A percentile compares a stretch with the other conserved stretches of the same genome.
Conservation (phyloP, 2,329 filamentous ascomycete species). For the Gliomastix tumulicola region DNA sequence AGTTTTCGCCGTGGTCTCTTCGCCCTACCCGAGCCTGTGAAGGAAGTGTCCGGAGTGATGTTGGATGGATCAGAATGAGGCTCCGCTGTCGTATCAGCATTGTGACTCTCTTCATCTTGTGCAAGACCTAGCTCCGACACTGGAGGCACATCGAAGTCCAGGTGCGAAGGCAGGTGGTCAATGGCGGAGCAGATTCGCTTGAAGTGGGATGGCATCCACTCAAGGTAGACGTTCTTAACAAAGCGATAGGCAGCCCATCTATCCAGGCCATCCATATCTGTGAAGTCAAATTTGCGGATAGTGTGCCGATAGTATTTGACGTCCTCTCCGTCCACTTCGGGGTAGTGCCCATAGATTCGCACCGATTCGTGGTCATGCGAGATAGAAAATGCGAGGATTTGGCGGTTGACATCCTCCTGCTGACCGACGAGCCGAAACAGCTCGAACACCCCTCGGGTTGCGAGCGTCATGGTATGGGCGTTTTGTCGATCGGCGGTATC, state of each 20-base stretch:
- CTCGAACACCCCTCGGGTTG: conserved; percentile 27
- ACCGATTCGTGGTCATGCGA: conserved; percentile 18
- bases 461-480: conserved; percentile 30
- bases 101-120: too few relatives aligned
- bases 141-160: not conserved
- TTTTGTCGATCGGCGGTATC: conserved; percentile 26
- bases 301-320: conserved; percentile 28
- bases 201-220: conserved; percentile 25
- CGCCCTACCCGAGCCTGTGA: too few relatives aligned
- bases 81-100: too few relatives aligned
- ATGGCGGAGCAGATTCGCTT: conserved; percentile 27
- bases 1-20: too few relatives aligned
- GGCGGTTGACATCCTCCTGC: conserved; percentile 25
- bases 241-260: conserved; percentile 12
- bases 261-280: conserved; percentile 1
- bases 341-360: conserved; percentile 31
- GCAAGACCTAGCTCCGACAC: too few relatives aligned
- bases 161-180: conserved; percentile 16
- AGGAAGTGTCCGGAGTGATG: too few relatives aligned
- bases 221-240: conserved; percentile 24
- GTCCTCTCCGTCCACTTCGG: conserved; percentile 17
- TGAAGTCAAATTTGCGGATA: conserved; percentile 24
- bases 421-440: conserved; percentile 27
- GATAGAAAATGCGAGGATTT: conserved; percentile 31
- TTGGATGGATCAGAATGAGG: too few relatives aligned